Base-by-base conservation (phyloP, 495 filamentous ascomycete genomes). In the Parathielavia appendiculata region DNA sequence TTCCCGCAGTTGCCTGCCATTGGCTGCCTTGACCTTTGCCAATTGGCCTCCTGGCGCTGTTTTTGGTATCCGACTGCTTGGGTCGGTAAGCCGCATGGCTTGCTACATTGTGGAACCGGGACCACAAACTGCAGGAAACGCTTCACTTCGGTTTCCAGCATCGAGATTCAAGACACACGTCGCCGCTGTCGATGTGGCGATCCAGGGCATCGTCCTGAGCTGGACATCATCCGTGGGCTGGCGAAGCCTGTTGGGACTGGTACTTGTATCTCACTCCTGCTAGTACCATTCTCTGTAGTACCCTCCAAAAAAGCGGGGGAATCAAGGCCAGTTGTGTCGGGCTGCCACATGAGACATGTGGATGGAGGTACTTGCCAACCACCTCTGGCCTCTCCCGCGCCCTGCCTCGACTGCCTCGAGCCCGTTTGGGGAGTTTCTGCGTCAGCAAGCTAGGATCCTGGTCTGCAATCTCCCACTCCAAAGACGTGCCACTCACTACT, bases 21-120 rank as follows among this genome's bases (percentile, higher is more conserved):
- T 36, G 32, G 35, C 39, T 62, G 59, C 59, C 56, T 44, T 19
- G 26, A 22, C 41, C 34, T 12, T n/a, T 61, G 56, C 57, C 59
- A 62, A 62, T 65, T 62, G 63, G 58, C 30, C 23, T 59, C 12
- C 1, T 32, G 13, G 5, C 12, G 13, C 35, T 49, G n/a, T 38
- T 16, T 22, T 40, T 9, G 20, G 19, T 36, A 40, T 44, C 63
- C 59, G 48, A 52, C 47, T 51, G 56, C 26, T 58, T 60, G 63
- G 59, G 48, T 46, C 63, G 20, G 51, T 39, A 20, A 30, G 36
- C 62, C 49, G 54, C 58, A 61, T 52, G 22, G 39, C 36, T 40
- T 34, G 48, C 19, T 13, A 39, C 35, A 3, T 20, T 16, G 36
- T 43, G 38, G 5, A 53, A 23, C 22, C 13, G 12, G 11, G 14